A percentile compares a stretch with the other conserved stretches of the same genome.
Evolutionary conservation across 1,284 basidiomycete genomes (phyloP).

Genomic region (Leccinum solheimii): DNA sequence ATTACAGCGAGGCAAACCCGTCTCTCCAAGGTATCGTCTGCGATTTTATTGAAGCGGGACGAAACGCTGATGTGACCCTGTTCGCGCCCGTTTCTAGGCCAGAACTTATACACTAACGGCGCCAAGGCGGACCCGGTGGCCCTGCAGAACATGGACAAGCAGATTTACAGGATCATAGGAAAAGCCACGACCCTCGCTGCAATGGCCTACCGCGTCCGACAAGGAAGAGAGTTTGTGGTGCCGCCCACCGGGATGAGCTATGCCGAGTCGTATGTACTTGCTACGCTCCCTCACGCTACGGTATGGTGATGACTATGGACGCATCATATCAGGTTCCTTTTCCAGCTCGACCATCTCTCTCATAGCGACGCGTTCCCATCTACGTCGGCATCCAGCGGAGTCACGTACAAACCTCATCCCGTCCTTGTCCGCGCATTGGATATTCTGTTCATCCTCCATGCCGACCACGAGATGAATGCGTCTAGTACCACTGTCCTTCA

Average conservation of each 20-base stretch:
- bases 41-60: not conserved
- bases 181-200: constrained; percentile 87
- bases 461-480: constrained; percentile 87
- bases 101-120: constrained; percentile 73
- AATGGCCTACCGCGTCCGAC: constrained; percentile 88
- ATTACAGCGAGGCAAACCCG: constrained; percentile 80
- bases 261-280: constrained; percentile 67
- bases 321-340: constrained; percentile 62
- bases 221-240: constrained; percentile 84
- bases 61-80: not conserved
- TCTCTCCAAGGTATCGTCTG: constrained; percentile 59
- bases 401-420: constrained; percentile 69
- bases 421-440: constrained; percentile 84
- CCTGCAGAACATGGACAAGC: constrained; percentile 82
- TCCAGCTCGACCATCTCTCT: constrained; percentile 79
- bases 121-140: constrained; percentile 57
- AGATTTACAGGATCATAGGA: constrained; percentile 84
- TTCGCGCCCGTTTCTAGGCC: constrained; percentile 47
- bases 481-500: constrained; percentile 82
- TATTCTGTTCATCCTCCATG: constrained; percentile 82
- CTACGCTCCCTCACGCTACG: not conserved
- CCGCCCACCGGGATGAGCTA: constrained; percentile 82
- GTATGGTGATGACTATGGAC: not conserved
- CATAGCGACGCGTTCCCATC: constrained; percentile 32
- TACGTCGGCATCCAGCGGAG: constrained; percentile 43